These are phyloP conservation scores for Beverwykella pulmonaria DNA, from an alignment of 495 filamentous ascomycete genomes.

Conservation along the genomic window DNA sequence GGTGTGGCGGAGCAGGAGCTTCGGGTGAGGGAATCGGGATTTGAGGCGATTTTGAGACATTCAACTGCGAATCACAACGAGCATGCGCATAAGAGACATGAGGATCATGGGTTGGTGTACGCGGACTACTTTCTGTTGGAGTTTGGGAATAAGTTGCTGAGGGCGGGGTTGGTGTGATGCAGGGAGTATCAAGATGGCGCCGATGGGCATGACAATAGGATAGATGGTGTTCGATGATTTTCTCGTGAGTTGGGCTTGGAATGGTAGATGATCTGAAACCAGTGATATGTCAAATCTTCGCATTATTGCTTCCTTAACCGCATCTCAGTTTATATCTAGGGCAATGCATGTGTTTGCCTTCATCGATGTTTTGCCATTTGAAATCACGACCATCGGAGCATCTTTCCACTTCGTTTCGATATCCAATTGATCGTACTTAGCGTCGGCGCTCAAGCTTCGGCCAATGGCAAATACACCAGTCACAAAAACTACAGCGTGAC, in stretches of 20 bases:
- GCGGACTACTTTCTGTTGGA: slow-evolving; percentile 28
- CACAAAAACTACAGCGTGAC: not conserved
- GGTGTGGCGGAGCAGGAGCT: not conserved
- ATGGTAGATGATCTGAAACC: too few species aligned
- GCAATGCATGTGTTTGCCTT: not conserved
- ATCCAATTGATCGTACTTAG: not conserved
- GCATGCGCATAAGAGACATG: slow-evolving; percentile 26
- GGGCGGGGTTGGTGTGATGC: slow-evolving; percentile 14
- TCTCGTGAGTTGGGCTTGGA: too few species aligned
- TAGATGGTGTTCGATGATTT: not conserved
- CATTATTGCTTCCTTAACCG: too few species aligned
- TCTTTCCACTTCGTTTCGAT: slow-evolving; percentile 7
- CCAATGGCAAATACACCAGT: slow-evolving; percentile 6
- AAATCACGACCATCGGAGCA: not conserved
- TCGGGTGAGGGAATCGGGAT: slow-evolving; percentile 13
- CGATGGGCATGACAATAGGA: too few species aligned
- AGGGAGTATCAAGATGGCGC: not conserved
- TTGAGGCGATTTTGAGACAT: slow-evolving; percentile 27
- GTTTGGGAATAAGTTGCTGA: slow-evolving; percentile 29
- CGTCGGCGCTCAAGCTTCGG: not conserved
- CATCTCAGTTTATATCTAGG: not conserved
- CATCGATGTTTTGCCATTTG: not conserved
- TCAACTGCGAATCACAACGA: slow-evolving; percentile 29
- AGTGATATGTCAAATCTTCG: too few species aligned
- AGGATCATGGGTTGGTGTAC: slow-evolving; percentile 27